phyloP scores from a whole-genome alignment of 768 basidiomycete genomes.

The Coprinopsis marcescibilis region DNA sequence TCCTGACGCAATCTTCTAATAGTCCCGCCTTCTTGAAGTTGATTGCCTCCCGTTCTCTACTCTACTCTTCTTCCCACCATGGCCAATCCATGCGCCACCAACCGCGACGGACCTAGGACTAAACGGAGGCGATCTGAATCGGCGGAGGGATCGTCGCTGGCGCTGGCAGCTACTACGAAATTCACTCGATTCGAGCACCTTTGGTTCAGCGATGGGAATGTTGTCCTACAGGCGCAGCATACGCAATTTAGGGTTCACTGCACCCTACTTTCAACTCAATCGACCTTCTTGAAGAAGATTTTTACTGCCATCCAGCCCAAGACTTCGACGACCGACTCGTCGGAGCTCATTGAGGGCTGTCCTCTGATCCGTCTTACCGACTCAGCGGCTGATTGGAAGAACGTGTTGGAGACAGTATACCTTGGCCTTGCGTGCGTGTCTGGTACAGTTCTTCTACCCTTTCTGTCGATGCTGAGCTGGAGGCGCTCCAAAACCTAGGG shows the following conservation, averaged over 20 bases:
- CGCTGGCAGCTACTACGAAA: too few species aligned
- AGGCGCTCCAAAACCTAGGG: neutral
- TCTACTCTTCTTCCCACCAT: too few species aligned
- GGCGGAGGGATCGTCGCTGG: too few species aligned
- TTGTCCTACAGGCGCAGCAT: constrained; percentile 12
- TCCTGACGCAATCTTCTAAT: too few species aligned
- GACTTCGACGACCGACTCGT: neutral
- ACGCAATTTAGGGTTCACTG: constrained; percentile 11
- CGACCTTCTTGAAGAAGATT: constrained; percentile 10
- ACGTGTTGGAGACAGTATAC: constrained; percentile 29
- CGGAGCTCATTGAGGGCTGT: constrained; percentile 21
- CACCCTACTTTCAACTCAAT: constrained; percentile 10
- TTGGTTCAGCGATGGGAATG: constrained; percentile 19
- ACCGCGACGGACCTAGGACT: too few species aligned
- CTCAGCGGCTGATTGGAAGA: constrained; percentile 25
- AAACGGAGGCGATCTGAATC: too few species aligned
- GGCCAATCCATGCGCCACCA: too few species aligned
- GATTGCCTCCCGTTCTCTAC: too few species aligned
- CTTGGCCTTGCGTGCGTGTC: constrained; percentile 26
- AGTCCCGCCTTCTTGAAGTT: too few species aligned
- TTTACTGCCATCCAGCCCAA: constrained; percentile 9
- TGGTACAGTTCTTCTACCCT: constrained; percentile 7
- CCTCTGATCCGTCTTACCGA: constrained; percentile 29
- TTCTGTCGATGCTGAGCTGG: neutral
- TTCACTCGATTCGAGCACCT: neutral